A percentile compares a stretch with the other conserved stretches of the same genome.
Conservation (phyloP, 2,329 filamentous ascomycete species). For the Aspergillus phoenicis region DNA sequence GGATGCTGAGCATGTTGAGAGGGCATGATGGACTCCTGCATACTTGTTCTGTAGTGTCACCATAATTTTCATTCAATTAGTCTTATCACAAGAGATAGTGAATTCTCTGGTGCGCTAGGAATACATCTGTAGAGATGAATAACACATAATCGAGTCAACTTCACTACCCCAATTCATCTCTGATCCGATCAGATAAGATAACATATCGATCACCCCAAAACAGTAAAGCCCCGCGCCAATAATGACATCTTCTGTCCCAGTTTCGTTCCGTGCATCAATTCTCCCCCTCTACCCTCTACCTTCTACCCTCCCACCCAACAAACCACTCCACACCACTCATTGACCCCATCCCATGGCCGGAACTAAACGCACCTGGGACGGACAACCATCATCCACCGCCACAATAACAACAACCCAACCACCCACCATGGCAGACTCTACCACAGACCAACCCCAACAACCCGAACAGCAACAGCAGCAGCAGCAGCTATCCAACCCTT, state of each 20-base stretch:
- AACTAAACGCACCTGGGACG: constrained; percentile 45
- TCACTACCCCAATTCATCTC: background rate
- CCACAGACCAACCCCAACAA: background rate
- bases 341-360: constrained; percentile 30
- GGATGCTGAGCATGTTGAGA: no score
- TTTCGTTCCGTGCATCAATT: background rate
- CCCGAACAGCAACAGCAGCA: background rate
- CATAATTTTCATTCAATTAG: rapidly evolving
- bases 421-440: background rate
- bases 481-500: constrained; percentile 22
- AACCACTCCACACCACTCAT: constrained; percentile 1
- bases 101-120: no score
- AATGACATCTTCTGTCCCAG: constrained; percentile 19
- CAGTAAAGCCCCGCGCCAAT: constrained; percentile 9
- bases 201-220: background rate
- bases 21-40: no score
- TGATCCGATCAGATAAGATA: constrained; percentile 16
- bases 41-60: no score
- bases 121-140: no score
- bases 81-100: no score
- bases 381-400: constrained; percentile 28
- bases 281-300: background rate
- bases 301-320: background rate
- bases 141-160: background rate
- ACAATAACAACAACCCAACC: background rate